phyloP scores from a whole-genome alignment of 2,329 filamentous ascomycete species.

The Blumeriella jaapii region DNA sequence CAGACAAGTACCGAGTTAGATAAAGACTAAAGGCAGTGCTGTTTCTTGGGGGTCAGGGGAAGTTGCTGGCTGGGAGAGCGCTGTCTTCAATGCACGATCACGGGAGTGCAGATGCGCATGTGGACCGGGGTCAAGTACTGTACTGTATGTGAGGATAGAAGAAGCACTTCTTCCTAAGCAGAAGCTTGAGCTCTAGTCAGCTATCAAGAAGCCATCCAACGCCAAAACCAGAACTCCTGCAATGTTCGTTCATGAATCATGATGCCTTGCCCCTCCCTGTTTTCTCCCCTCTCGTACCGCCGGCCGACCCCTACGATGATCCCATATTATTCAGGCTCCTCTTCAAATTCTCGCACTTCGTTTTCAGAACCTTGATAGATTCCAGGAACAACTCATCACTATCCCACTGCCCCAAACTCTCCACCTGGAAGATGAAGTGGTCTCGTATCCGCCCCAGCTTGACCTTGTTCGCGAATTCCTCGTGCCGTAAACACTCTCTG shows the following conservation, averaged over 20 bases:
- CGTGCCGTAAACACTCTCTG: constrained; percentile 80
- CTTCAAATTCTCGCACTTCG: constrained; percentile 68
- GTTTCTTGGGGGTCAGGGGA: too few species aligned
- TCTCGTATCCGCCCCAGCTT: constrained; percentile 82
- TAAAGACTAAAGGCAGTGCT: constrained; percentile 1
- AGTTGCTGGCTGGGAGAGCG: too few species aligned
- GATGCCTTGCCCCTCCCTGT: not conserved
- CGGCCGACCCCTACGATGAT: constrained; percentile 20
- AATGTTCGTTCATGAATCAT: constrained; percentile 16
- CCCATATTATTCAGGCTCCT: constrained; percentile 57
- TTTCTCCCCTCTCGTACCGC: constrained; percentile 4
- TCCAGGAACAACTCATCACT: constrained; percentile 92
- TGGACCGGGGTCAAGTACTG: constrained; percentile 4
- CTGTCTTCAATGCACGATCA: too few species aligned
- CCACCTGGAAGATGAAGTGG: constrained; percentile 94
- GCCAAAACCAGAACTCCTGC: constrained; percentile 23
- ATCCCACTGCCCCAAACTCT: constrained; percentile 91
- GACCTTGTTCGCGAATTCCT: constrained; percentile 91
- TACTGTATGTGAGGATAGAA: constrained; percentile 7
- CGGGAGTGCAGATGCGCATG: not conserved
- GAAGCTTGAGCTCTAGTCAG: constrained; percentile 11
- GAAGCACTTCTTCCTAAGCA: constrained; percentile 10
- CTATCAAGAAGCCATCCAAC: constrained; percentile 17
- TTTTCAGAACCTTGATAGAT: constrained; percentile 71
- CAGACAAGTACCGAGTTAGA: not conserved